Evolutionary conservation across 352 stramenopile species (phyloP).

Genomic region (Phytopythium boreale): DNA sequence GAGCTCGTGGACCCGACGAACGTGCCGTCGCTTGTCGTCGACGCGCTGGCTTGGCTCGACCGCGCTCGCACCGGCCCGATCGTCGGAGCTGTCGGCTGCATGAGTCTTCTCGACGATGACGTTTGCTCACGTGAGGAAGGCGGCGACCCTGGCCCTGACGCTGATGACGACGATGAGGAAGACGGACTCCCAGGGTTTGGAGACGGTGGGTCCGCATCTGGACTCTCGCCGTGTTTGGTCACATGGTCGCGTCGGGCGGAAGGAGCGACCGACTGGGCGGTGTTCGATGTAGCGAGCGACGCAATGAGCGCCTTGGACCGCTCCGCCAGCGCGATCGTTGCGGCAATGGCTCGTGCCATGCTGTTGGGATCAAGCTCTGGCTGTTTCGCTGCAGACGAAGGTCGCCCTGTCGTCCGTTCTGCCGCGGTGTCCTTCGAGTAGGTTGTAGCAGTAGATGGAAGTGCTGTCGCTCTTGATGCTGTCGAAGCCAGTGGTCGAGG

Average conservation of each 20-base stretch:
- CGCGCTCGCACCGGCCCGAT: slow-evolving; percentile 10
- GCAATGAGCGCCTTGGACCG: slow-evolving; percentile 42
- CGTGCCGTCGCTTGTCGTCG: slow-evolving; percentile 10
- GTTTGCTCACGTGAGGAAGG: slow-evolving; percentile 3
- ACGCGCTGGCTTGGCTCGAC: neutral
- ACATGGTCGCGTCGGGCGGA: neutral
- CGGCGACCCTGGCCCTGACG: slow-evolving; percentile 12
- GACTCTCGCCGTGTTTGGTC: slow-evolving; percentile 12
- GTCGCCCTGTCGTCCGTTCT: neutral
- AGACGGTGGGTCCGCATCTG: slow-evolving; percentile 4
- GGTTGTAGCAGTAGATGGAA: neutral
- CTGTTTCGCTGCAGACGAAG: neutral
- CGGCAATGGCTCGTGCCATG: slow-evolving; percentile 23
- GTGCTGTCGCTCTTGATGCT: neutral
- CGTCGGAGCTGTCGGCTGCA: neutral
- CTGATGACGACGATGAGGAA: slow-evolving; percentile 22
- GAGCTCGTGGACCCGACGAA: slow-evolving; percentile 67
- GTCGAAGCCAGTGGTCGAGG: neutral
- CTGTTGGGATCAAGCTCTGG: neutral
- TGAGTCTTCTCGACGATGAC: neutral
- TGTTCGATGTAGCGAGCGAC: slow-evolving; percentile 15
- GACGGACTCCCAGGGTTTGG: neutral
- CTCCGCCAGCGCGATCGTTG: slow-evolving; percentile 30
- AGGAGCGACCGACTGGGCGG: neutral
- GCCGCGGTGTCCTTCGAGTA: too few relatives aligned